Evolutionary conservation across 352 stramenopile species (phyloP).

Genomic region (Pythium guiyangense): DNA sequence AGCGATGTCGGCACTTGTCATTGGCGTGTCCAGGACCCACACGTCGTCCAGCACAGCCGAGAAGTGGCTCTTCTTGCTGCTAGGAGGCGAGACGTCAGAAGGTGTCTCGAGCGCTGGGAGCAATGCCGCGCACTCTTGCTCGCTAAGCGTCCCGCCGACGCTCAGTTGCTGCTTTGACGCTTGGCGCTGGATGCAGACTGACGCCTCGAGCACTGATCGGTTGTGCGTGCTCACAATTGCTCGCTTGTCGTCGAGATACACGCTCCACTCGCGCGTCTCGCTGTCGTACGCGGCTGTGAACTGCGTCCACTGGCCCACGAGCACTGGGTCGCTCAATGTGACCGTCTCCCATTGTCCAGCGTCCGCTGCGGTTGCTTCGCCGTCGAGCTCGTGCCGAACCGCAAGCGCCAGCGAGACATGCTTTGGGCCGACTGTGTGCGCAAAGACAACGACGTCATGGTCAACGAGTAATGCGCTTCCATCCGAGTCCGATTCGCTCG

Average conservation of each 20-base stretch:
- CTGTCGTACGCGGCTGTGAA: neutral
- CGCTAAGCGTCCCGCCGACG: slow-evolving; percentile 4
- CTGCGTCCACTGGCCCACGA: slow-evolving; percentile 4
- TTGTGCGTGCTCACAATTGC: neutral
- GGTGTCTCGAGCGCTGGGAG: neutral
- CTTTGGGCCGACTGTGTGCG: neutral
- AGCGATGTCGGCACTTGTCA: slow-evolving; percentile 13
- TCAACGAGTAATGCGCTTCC: neutral
- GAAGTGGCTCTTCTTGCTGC: slow-evolving; percentile 3
- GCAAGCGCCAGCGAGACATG: neutral
- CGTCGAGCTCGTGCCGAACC: neutral
- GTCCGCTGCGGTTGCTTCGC: neutral
- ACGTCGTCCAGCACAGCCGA: slow-evolving; percentile 28
- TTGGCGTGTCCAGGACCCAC: slow-evolving; percentile 6
- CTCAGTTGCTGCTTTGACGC: neutral
- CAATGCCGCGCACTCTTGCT: neutral
- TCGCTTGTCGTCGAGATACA: slow-evolving; percentile 4
- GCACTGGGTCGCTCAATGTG: neutral
- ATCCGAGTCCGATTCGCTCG: neutral
- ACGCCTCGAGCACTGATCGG: neutral
- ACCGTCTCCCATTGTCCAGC: slow-evolving; percentile 1
- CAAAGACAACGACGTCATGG: slow-evolving; percentile 3
- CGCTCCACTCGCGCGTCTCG: neutral
- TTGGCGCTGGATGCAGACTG: neutral
- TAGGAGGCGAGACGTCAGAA: neutral